phyloP scores from a whole-genome alignment of 2,329 filamentous ascomycete genomes.

The Alternaria angustiovoidea region DNA sequence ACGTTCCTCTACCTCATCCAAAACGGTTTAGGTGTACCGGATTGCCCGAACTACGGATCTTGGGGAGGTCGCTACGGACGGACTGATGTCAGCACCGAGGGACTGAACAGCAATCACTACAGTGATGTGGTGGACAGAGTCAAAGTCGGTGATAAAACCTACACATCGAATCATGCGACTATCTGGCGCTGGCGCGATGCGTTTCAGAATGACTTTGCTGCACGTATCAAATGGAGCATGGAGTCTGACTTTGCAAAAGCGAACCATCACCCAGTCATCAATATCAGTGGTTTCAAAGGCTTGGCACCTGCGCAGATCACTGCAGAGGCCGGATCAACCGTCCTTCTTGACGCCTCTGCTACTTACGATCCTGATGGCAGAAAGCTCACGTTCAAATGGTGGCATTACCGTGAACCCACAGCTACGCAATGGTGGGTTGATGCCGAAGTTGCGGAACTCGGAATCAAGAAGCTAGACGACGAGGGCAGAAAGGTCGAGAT shows the following conservation, averaged over 20 bases:
- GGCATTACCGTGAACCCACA: conserved; percentile 57
- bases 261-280: conserved; percentile 59
- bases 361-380: conserved; percentile 59
- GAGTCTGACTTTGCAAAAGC: conserved; percentile 44
- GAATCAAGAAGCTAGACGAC: conserved; percentile 40
- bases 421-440: conserved; percentile 56
- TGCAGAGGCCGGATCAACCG: conserved; percentile 51
- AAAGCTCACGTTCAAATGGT: conserved; percentile 59
- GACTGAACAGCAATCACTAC: conserved; percentile 48
- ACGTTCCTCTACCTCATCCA: conserved; percentile 61
- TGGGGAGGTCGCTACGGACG: conserved; percentile 60
- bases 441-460: conserved; percentile 52
- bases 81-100: conserved; percentile 46
- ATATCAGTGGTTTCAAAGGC: conserved; percentile 54
- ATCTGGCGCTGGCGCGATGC: conserved; percentile 64
- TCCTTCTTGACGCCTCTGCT: conserved; percentile 56
- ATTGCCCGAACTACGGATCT: conserved; percentile 58
- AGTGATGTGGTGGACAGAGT: conserved; percentile 51
- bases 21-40: conserved; percentile 58
- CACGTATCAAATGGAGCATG: conserved; percentile 58
- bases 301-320: conserved; percentile 52
- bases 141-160: conserved; percentile 42
- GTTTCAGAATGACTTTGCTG: conserved; percentile 62
- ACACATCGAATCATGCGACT: conserved; percentile 57
- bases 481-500: conserved; percentile 47